phyloP scores from a whole-genome alignment of 352 stramenopile species.

The Pythium biforme region DNA sequence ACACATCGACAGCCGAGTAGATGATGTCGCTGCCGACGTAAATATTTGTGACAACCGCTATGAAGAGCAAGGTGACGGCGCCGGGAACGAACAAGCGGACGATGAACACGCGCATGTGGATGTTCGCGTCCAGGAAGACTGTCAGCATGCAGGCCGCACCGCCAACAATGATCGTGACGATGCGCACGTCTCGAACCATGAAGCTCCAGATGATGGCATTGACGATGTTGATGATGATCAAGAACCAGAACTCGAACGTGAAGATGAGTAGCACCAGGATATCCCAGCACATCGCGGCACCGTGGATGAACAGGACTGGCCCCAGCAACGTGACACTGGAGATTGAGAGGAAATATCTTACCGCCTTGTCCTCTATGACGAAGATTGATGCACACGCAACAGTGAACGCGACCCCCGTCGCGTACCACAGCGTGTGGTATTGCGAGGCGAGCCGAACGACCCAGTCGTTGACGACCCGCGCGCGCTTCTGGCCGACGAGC shows the following conservation, averaged over 20 bases:
- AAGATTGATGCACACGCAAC: background rate
- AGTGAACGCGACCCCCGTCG: constrained; percentile 2
- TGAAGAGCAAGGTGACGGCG: background rate
- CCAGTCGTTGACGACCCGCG: background rate
- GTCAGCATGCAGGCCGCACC: constrained; percentile 3
- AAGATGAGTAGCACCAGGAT: constrained; percentile 1
- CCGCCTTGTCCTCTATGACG: background rate
- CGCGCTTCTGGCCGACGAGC: background rate
- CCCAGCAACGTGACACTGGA: background rate
- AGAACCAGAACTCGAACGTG: constrained; percentile 25
- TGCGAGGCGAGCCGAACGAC: background rate
- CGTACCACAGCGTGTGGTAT: constrained; percentile 5
- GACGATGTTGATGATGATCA: constrained; percentile 11
- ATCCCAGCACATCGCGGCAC: constrained; percentile 11
- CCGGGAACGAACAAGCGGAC: constrained; percentile 16
- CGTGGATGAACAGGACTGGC: constrained; percentile 8
- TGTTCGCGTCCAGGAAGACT: constrained; percentile 23
- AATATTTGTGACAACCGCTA: background rate
- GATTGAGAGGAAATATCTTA: background rate
- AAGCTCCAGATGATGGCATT: background rate
- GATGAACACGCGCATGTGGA: constrained; percentile 13
- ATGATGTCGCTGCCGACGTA: background rate
- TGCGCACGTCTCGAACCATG: constrained; percentile 11
- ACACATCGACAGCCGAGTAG: background rate
- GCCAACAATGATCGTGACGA: background rate